Percentiles rank a stretch among this genome's conserved stretches.
Evolutionary conservation across 257 asterid species (phyloP).

Genomic region (Cinchona pubescens): DNA sequence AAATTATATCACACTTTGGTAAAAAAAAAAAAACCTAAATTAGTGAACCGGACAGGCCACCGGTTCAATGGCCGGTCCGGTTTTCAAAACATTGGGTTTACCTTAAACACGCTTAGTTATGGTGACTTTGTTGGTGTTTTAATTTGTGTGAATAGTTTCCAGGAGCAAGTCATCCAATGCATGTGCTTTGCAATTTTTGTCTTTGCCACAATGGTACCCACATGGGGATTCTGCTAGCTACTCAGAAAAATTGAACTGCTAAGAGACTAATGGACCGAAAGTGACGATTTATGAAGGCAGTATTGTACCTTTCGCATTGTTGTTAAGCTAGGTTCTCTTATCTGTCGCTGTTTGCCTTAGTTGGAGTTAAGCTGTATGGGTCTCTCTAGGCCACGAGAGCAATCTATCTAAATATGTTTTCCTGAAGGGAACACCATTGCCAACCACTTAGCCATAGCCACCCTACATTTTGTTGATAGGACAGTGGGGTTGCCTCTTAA

Average conservation of each 20-base stretch:
- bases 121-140: neutral
- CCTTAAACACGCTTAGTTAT: no score
- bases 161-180: slow-evolving; percentile 5
- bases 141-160: neutral
- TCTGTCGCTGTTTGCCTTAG: neutral
- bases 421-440: neutral
- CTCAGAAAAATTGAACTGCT: neutral
- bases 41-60: no score
- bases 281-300: slow-evolving; percentile 5
- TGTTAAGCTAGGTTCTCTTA: neutral
- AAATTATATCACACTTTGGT: no score
- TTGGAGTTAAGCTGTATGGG: slow-evolving; percentile 9
- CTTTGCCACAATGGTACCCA: slow-evolving; percentile 10
- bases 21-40: no score
- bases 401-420: neutral
- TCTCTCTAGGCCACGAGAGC: neutral
- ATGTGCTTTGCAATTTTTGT: neutral
- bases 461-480: slow-evolving; percentile 1
- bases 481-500: neutral
- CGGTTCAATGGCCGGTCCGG: no score
- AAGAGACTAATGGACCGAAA: neutral
- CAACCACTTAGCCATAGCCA: neutral
- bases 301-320: neutral
- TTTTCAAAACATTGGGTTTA: no score
- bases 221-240: slow-evolving; percentile 9